A percentile compares a stretch with the other conserved stretches of the same genome.
Evolutionary conservation across 1,284 basidiomycete genomes (phyloP).

Genomic region (Sanghuangporus weigelae): DNA sequence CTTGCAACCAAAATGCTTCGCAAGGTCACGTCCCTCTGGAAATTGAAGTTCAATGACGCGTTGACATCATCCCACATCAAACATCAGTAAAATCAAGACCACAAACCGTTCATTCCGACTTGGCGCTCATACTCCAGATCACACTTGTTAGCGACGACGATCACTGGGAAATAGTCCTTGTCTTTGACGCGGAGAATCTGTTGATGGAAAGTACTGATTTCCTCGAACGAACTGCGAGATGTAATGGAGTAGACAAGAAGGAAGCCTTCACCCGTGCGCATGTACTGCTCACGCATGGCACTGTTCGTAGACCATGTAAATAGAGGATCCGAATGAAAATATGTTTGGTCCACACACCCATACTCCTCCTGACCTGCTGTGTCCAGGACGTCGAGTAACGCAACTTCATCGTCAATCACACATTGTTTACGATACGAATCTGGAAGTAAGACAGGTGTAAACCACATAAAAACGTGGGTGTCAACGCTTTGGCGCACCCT

Average conservation of each 20-base stretch:
- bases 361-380: slow-evolving; percentile 99
- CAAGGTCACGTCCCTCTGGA: slow-evolving; percentile 94
- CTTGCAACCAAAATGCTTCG: slow-evolving; percentile 93
- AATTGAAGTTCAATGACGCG: background rate
- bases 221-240: slow-evolving; percentile 95
- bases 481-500: slow-evolving; percentile 53
- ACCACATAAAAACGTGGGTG: background rate
- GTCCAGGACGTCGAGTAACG: slow-evolving; percentile 94
- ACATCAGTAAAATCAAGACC: slow-evolving; percentile 14
- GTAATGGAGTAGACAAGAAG: slow-evolving; percentile 99
- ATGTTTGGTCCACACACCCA: slow-evolving; percentile 54
- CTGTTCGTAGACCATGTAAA: slow-evolving; percentile 34
- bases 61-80: background rate
- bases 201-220: slow-evolving; percentile 96
- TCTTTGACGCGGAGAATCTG: slow-evolving; percentile 97
- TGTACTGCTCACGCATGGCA: slow-evolving; percentile 97
- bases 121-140: slow-evolving; percentile 98
- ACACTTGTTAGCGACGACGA: slow-evolving; percentile 98
- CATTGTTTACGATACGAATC: slow-evolving; percentile 96
- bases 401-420: slow-evolving; percentile 97
- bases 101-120: slow-evolving; percentile 89
- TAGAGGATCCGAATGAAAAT: slow-evolving; percentile 9
- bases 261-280: slow-evolving; percentile 97
- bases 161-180: slow-evolving; percentile 95
- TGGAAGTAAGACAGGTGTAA: slow-evolving; percentile 29